Evolutionary conservation across 2,329 filamentous ascomycete species (phyloP), one percentile per base, ranked within the genome.

Genomic region (Phyllosticta citrichinensis): DNA sequence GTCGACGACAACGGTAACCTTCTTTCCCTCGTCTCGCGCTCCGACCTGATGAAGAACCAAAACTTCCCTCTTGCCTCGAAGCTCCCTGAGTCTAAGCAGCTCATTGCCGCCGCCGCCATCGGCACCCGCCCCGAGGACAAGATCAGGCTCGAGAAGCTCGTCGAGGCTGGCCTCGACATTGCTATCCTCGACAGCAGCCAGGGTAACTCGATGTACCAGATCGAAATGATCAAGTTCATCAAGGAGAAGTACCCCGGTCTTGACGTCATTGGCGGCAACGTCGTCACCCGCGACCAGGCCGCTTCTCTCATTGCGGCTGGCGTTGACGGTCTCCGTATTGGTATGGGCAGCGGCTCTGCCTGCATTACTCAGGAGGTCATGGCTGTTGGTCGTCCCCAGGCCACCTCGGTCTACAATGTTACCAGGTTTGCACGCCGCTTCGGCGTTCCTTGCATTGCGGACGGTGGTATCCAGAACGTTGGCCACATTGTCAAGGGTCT

Each of bases 311-410:
- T 99, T 70, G 90, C 89, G 64, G 94, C 93, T 66, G 94, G 94
- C 73, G 93, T 90, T 62, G 94, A 99, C 74, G 95, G 94, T 74
- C 85, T 99, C 68, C 90, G 94, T 74, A 99, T 99, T 72, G 94
- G 94, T 74, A 99, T 99, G 94, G 94, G 94, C 68, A 96, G 91
- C 73, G 94, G 94, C 72, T 96, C 90, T 72, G 94, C 94, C 72
- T 99, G 94, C 78, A 99, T 99, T 69, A 99, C 94, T 61, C 94
- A 99, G 78, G 94, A 99, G 79, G 95, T 99, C 73, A 99, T 99
- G 94, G 94, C 94, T 68, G 93, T 99, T 56, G 94, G 95, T 63
- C 88, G 94, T 70, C 94, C 94, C 62, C 94, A 99, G 79, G 94
- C 95, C 52, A 90, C 92, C 27, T 87, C 94, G 52, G 93, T 99